Percentiles rank a stretch among this genome's conserved stretches.
These are phyloP conservation scores for Stentor roeselii DNA, from an alignment of 73 alveolate genomes.

Conservation along the genomic window DNA sequence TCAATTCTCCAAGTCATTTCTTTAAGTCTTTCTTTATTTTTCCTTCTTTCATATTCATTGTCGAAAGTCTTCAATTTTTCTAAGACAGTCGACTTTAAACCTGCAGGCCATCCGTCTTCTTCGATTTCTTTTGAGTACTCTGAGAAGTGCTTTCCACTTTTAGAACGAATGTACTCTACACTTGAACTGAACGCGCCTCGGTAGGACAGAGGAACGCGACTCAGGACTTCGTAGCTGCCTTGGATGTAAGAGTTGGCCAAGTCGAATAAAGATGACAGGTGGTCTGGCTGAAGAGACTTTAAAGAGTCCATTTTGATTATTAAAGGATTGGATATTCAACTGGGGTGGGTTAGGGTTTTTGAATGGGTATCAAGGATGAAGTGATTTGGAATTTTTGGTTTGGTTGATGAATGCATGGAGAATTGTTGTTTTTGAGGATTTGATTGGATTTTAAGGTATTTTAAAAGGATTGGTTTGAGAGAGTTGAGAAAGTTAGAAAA, in stretches of 20 bases:
- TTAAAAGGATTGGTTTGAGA: no score
- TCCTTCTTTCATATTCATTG: neutral
- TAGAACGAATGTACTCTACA: neutral
- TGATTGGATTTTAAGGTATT: no score
- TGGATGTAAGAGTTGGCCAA: neutral
- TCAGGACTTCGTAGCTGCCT: neutral
- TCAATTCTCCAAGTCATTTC: constrained; percentile 26
- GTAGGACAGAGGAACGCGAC: neutral
- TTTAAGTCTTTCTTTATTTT: constrained; percentile 11
- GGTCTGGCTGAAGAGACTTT: neutral
- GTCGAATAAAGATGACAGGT: neutral
- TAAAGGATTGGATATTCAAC: neutral
- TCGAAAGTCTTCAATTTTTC: neutral
- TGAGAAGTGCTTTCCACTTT: constrained; percentile 20
- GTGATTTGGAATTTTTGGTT: no score
- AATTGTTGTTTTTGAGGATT: no score
- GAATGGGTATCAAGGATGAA: no score
- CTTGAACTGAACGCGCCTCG: neutral
- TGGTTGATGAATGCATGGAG: no score
- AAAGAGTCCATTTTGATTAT: constrained; percentile 6
- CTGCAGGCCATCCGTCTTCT: constrained; percentile 11
- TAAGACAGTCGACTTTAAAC: neutral
- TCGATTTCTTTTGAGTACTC: constrained; percentile 14
- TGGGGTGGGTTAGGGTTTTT: neutral
- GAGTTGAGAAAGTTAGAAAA: no score